Evolutionary conservation across 805 yeast genomes (phyloP).

Genomic region (Candida sanyiensis): DNA sequence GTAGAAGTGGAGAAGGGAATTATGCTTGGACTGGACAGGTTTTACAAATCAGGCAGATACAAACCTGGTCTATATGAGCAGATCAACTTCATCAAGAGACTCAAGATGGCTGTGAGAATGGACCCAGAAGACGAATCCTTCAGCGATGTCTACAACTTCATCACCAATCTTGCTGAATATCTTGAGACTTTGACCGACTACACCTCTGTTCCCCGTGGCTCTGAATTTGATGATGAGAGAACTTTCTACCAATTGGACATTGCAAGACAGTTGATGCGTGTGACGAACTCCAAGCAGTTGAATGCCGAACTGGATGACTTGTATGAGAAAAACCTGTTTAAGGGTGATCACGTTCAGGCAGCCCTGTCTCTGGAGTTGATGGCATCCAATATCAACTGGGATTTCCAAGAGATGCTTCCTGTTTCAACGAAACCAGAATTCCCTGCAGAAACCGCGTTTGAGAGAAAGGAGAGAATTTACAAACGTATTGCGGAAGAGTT

Average conservation of each 20-base stretch:
- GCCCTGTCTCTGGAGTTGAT: constrained; percentile 74
- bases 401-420: constrained; percentile 48
- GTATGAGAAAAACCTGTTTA: constrained; percentile 56
- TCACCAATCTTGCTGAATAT: constrained; percentile 54
- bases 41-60: constrained; percentile 52
- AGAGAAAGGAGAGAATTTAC: constrained; percentile 67
- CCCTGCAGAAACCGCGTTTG: constrained; percentile 78
- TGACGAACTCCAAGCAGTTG: constrained; percentile 72
- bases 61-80: constrained; percentile 54
- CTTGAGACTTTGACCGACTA: constrained; percentile 60
- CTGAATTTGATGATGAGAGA: constrained; percentile 83
- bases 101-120: constrained; percentile 44
- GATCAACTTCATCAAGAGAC: constrained; percentile 42
- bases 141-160: constrained; percentile 41
- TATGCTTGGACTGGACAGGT: constrained; percentile 55
- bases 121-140: constrained; percentile 65
- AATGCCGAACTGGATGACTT: constrained; percentile 73
- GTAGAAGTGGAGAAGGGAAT: constrained; percentile 59
- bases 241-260: constrained; percentile 74
- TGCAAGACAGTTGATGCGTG: constrained; percentile 69
- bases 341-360: constrained; percentile 70
- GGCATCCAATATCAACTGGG: constrained; percentile 76
- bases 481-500: constrained; percentile 67
- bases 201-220: constrained; percentile 69
- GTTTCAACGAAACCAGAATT: constrained; percentile 58